These are phyloP conservation scores for Debaryomyces subglobosus DNA, from an alignment of 1,139 yeast species.

Conservation along the genomic window DNA sequence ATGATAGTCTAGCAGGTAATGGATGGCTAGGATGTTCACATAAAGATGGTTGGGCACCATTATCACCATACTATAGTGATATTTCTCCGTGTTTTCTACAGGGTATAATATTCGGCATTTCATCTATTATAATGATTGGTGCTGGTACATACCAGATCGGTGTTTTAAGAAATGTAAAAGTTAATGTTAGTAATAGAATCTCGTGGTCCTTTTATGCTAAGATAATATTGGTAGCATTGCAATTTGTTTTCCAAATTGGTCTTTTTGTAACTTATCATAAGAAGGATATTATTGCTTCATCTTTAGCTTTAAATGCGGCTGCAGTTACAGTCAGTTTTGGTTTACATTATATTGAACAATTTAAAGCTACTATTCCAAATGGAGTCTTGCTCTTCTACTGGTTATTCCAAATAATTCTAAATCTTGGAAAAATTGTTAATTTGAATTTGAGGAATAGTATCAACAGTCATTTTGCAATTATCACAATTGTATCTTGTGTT, in stretches of 20 bases:
- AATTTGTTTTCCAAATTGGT: slow-evolving; percentile 37
- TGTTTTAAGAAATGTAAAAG: slow-evolving; percentile 34
- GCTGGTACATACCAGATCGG: slow-evolving; percentile 54
- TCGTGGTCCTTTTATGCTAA: slow-evolving; percentile 48
- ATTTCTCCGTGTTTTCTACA: slow-evolving; percentile 83
- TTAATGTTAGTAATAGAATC: slow-evolving; percentile 36
- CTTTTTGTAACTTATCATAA: slow-evolving; percentile 25
- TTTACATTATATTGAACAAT: slow-evolving; percentile 74
- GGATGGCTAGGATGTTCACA: slow-evolving; percentile 20
- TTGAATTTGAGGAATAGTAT: slow-evolving; percentile 48
- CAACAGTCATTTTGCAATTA: slow-evolving; percentile 37
- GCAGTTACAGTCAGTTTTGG: slow-evolving; percentile 54
- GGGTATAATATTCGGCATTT: slow-evolving; percentile 59
- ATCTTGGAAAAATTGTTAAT: slow-evolving; percentile 45
- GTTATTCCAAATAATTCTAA: slow-evolving; percentile 57
- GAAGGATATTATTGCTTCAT: slow-evolving; percentile 47
- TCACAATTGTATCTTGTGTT: slow-evolving; percentile 51
- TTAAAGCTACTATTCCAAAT: slow-evolving; percentile 63
- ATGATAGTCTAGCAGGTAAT: not conserved
- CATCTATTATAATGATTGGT: slow-evolving; percentile 56
- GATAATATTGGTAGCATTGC: slow-evolving; percentile 43
- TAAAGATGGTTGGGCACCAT: slow-evolving; percentile 76
- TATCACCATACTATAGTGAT: slow-evolving; percentile 60
- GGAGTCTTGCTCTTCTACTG: slow-evolving; percentile 77
- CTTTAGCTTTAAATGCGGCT: slow-evolving; percentile 40